Base-by-base conservation (phyloP, 176 grass and related monocot genomes). In the Oryza meridionalis region DNA sequence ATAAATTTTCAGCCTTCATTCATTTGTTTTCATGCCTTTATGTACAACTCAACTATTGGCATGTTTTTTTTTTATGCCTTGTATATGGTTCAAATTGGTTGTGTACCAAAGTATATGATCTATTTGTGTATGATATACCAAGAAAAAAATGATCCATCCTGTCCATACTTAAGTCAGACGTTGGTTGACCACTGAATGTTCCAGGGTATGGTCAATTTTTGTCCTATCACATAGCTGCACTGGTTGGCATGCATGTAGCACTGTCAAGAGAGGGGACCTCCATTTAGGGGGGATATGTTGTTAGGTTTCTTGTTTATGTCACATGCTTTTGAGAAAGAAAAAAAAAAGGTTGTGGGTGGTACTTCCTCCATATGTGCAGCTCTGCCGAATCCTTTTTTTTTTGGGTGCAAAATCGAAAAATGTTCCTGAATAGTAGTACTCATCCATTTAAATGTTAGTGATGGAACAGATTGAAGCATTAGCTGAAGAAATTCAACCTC, bases 381-480 rank as follows among this genome's bases (percentile, higher is more conserved):
- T 73, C 24, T 82, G 4, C 77, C 82, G 25, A 25, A 47, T 40
- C 49, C 40, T 83, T 32, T 78, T 78, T 51, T 83, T 4, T 67
- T 43, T 68, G 5, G 38, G 10, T 44, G 38, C 44, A 78, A 67
- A 43, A 67, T 59, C n/a, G 24, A 51, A 14, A 14, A n/a, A 40
- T 46, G 46, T 17, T 73, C 26, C 43, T 73, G 73, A 51, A 46
- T 19, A 25, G 7, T 81, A 72, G 26, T 67, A 50, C 44, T 82
- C 86, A 83, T 94, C 70, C 25, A 80, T 43, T 69, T 90, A 81
- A 85, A 76, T 83, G 65, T 17, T 94, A 80, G 75, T 84, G 71
- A 63, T 98, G 70, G 62, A 88, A 88, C 84, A 99, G 96, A 89
- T 99, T 68, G 96, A 99, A 89, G 89, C 84, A 78, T 92, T 99